phyloP scores from a whole-genome alignment of 1,284 basidiomycete genomes.

The Malassezia furfur region DNA sequence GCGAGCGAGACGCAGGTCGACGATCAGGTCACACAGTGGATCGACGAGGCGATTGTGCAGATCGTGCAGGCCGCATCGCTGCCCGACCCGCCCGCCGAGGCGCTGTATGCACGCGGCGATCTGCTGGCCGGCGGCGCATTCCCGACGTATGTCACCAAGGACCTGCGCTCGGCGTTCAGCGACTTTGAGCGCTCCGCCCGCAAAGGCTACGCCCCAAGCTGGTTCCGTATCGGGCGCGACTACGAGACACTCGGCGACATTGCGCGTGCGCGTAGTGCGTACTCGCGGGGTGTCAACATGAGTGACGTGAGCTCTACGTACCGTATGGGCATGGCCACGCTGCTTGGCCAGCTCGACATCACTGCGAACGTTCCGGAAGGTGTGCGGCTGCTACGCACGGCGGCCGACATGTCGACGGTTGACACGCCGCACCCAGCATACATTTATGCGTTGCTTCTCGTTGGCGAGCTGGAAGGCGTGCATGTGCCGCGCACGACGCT shows the following conservation, averaged over 20 bases:
- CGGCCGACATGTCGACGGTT: constrained; percentile 66
- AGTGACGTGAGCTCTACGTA: constrained; percentile 68
- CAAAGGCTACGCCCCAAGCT: constrained; percentile 50
- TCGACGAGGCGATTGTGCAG: constrained; percentile 54
- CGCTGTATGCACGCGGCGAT: constrained; percentile 64
- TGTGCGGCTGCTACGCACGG: constrained; percentile 63
- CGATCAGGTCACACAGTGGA: constrained; percentile 59
- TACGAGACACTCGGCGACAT: constrained; percentile 76
- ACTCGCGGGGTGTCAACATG: constrained; percentile 63
- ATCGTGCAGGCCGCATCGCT: constrained; percentile 29
- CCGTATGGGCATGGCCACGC: constrained; percentile 66
- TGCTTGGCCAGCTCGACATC: constrained; percentile 73
- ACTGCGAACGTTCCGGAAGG: constrained; percentile 56
- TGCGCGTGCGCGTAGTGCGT: constrained; percentile 65
- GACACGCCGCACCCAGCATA: constrained; percentile 77
- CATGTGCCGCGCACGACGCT: constrained; percentile 27
- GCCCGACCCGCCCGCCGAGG: constrained; percentile 57
- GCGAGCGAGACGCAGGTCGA: constrained; percentile 50
- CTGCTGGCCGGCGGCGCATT: constrained; percentile 60
- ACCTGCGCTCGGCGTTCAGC: constrained; percentile 70
- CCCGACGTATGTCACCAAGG: constrained; percentile 52
- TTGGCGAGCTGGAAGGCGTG: constrained; percentile 52
- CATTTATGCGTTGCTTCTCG: constrained; percentile 65
- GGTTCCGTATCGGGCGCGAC: constrained; percentile 81
- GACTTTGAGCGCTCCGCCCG: constrained; percentile 57